Evolutionary conservation across 768 basidiomycete genomes (phyloP), one percentile per base, ranked within the genome.

Genomic region (Crassisporium funariophilum): DNA sequence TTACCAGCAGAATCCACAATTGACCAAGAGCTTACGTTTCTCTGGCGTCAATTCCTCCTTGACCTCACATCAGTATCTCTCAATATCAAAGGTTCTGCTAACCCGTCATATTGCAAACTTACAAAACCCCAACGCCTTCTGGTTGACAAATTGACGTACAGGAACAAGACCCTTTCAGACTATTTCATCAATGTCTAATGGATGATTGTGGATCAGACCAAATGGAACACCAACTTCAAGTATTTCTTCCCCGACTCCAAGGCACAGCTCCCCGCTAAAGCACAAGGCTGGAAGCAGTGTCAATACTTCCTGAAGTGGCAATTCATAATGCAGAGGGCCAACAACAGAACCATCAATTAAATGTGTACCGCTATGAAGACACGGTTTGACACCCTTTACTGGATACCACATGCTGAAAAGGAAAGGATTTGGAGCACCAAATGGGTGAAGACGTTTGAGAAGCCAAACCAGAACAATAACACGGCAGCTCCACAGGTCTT

Each of bases 41-140:
- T 63, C 17, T 60, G 58, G 59, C 39, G 47, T 3, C 57, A 59
- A 20, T 57, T 53, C 25, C 44, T 63, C 17, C 13, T 47, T 2
- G 59, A 63, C 27, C 16, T 63, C 24, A 46, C 52, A 1, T 12
- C 5, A 5, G 56, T 50, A 34, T 34, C 50, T 5, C 52, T 58
- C 0, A 59, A 57, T 46, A 35, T 21, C 0, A 46, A 29, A 19
- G 29, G 44, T 12, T 35, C 43, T 1, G 23, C 10, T 1, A 19
- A 38, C 3, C 34, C 37, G 5, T 56, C 60, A 3, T 57, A 60
- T 29, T 54, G 47, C 21, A 35, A 13, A 3, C 43, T 59, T 4
- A 35, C 27, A 15, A 2, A 3, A 1, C 47, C 11, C 0, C 35
- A 54, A n/a, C 36, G 54, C 11, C 22, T 31, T 4, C 4, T 10